phyloP scores from a whole-genome alignment of 2,329 filamentous ascomycete species.

The Bimuria novae-zelandiae region DNA sequence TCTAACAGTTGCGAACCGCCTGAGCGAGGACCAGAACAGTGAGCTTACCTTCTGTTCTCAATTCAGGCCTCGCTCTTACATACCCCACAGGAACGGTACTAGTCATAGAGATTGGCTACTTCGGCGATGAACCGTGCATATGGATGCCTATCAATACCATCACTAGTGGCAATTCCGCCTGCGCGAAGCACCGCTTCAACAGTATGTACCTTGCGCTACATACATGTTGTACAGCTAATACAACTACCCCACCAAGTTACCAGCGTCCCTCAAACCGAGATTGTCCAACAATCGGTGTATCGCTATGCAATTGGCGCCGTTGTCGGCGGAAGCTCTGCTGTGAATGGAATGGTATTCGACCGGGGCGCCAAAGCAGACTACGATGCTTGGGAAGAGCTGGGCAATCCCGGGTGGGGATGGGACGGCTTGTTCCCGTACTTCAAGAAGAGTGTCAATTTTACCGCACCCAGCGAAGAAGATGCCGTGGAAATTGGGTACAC shows the following conservation, averaged over 20 bases:
- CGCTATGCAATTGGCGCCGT: slow-evolving; percentile 25
- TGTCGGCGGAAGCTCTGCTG: slow-evolving; percentile 37
- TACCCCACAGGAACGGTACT: slow-evolving; percentile 8
- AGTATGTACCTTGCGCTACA: background rate
- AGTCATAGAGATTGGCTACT: slow-evolving; percentile 14
- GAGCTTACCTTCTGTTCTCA: background rate
- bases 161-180: background rate
- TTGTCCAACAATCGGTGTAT: background rate
- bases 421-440: slow-evolving; percentile 49
- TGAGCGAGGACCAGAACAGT: slow-evolving; percentile 12
- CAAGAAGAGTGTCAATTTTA: slow-evolving; percentile 22
- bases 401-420: slow-evolving; percentile 63
- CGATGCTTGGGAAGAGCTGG: slow-evolving; percentile 60
- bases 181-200: slow-evolving; percentile 8
- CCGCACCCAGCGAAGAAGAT: background rate
- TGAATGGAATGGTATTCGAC: slow-evolving; percentile 44
- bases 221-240: background rate
- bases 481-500: slow-evolving; percentile 16
- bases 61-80: background rate
- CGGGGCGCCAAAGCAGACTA: slow-evolving; percentile 38
- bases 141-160: slow-evolving; percentile 1
- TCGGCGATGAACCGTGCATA: slow-evolving; percentile 11
- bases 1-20: slow-evolving; percentile 16
- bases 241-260: background rate
- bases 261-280: slow-evolving; percentile 6